These are phyloP conservation scores for Dictyostelium brefeldianum DNA, from an alignment of 78 protist species.

Conservation along the genomic window DNA sequence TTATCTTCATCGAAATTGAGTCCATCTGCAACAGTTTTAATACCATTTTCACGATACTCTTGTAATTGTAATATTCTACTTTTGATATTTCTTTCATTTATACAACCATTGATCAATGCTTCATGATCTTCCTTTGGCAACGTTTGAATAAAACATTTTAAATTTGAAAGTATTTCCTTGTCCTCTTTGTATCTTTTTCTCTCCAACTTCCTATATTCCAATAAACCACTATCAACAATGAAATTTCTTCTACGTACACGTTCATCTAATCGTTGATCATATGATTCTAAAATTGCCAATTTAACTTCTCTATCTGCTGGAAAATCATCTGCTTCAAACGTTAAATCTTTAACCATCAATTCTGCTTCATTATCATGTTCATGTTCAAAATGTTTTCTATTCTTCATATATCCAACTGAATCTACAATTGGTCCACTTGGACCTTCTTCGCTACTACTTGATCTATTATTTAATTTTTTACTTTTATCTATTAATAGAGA, in stretches of 20 bases:
- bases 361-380: slow-evolving; percentile 86
- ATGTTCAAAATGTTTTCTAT: slow-evolving; percentile 67
- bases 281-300: slow-evolving; percentile 37
- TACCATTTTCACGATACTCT: slow-evolving; percentile 56
- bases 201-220: slow-evolving; percentile 68
- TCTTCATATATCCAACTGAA: slow-evolving; percentile 75
- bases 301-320: slow-evolving; percentile 61
- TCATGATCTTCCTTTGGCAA: slow-evolving; percentile 70
- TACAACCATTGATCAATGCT: slow-evolving; percentile 50
- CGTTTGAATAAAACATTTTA: slow-evolving; percentile 40
- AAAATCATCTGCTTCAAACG: slow-evolving; percentile 58
- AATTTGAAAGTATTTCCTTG: slow-evolving; percentile 39
- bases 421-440: slow-evolving; percentile 67
- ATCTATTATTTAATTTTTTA: not conserved
- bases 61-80: slow-evolving; percentile 51
- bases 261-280: slow-evolving; percentile 61
- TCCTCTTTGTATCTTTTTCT: slow-evolving; percentile 68
- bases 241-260: slow-evolving; percentile 67
- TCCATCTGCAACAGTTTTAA: slow-evolving; percentile 31
- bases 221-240: slow-evolving; percentile 66
- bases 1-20: slow-evolving; percentile 55
- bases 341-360: slow-evolving; percentile 53
- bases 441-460: slow-evolving; percentile 12
- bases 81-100: slow-evolving; percentile 51
- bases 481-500: slow-evolving; percentile 5